Evolutionary conservation across 2,329 filamentous ascomycete genomes (phyloP), one percentile per base, ranked within the genome.

Genomic region (Blumeriella jaapii): DNA sequence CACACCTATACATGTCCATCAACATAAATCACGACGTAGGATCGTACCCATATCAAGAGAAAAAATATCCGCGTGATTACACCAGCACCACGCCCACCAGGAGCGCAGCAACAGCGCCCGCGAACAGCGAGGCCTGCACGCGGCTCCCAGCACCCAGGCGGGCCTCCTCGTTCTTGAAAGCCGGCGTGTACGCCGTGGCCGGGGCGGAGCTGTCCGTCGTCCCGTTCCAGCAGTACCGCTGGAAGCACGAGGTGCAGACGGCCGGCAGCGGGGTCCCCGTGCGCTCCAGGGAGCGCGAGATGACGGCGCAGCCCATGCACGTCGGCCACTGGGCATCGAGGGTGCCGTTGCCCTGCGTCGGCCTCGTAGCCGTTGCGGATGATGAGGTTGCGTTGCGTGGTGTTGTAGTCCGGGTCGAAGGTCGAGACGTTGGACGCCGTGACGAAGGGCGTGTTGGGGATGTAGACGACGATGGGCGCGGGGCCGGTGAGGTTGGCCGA

Each of bases 161-260:
- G 7, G 45, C 14, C 25, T 43, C 37, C 19, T 14, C 22, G 15
- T 46, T 16, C 24, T 48, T 51, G 10, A 40, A 51, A 0, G 15
- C 27, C 5, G 52, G 54, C 5, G 37, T 19, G 33, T 52, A 56
- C 19, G 42, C 41, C 2, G 5, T 23, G 0, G 31, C 31, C 2
- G 47, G 51, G 1, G 29, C 35, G 2, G 31, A 46, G 2, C 38
- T 38, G 31, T 54, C 42, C 6, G 46, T 12, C 2, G 45, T 48
- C 19, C 91, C 91, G 56, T 95, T 73, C 91, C 91, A 98, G 69
- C 91, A 98, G 63, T 95, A 95, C 13, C 64, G 59, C 9, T 64
- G 47, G 59, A 95, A 96, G 62, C 91, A 98, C 31, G 67, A 52
- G 27, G 61, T 65, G 62, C 91, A 98, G 7, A 72, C 74, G 0